phyloP scores from a whole-genome alignment of 192 early-diverging fungal genomes.

The Lunasporangiospora selenospora region DNA sequence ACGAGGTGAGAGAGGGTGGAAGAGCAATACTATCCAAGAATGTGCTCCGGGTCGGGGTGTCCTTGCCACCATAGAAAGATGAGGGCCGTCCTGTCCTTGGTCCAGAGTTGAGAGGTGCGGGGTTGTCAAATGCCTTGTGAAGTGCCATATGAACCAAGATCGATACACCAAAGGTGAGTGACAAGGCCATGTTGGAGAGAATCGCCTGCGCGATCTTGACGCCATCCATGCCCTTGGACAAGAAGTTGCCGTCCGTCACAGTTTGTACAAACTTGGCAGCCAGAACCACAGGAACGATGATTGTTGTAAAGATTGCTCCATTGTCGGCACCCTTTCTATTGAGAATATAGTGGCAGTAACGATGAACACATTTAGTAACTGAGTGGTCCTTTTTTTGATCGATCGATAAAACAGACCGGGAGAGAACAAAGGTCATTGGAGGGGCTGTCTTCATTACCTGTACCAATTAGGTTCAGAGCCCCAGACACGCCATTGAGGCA shows the following conservation, averaged over 20 bases:
- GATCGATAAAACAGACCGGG: too few species aligned
- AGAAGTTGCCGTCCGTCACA: constrained; percentile 40
- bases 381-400: too few species aligned
- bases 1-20: constrained; percentile 6
- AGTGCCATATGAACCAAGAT: constrained; percentile 34
- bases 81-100: neutral
- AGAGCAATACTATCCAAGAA: constrained; percentile 22
- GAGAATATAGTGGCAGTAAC: too few species aligned
- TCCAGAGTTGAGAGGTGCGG: too few species aligned
- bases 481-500: constrained; percentile 46
- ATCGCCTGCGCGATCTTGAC: constrained; percentile 34
- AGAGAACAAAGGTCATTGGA: too few species aligned
- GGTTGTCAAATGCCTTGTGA: constrained; percentile 32
- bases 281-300: constrained; percentile 60
- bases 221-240: constrained; percentile 21
- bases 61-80: too few species aligned
- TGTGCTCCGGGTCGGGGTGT: constrained; percentile 1
- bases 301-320: constrained; percentile 59
- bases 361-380: too few species aligned
- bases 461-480: constrained; percentile 47
- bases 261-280: constrained; percentile 56
- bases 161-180: constrained; percentile 25
- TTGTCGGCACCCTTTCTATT: constrained; percentile 62
- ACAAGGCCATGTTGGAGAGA: constrained; percentile 26
- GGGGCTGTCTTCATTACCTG: too few species aligned